Base-by-base conservation (phyloP, 768 basidiomycete genomes). In the Mycena haematopus region DNA sequence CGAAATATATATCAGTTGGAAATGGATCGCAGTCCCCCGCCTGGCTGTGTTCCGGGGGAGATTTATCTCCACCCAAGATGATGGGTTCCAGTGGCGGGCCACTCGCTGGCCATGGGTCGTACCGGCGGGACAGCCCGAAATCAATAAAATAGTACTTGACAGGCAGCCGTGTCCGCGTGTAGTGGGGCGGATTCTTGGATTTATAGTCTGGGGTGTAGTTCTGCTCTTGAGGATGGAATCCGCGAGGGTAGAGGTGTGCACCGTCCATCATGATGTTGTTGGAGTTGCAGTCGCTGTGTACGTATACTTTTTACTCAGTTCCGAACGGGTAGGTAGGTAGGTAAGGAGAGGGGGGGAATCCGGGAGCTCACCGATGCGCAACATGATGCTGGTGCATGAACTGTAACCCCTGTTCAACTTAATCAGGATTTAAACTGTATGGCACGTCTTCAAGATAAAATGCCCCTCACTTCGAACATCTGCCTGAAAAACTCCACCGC, bases 51-150 rank as follows among this genome's bases (percentile, higher is more conserved):
- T 82, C 81, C 0, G 82, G 81, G 0, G 75, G 76, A n/a, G n/a
- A n/a, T n/a, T n/a, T 75, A 66, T 86, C 82, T 3, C 76, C 81
- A 0, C 81, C 82, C 10, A 65, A 63, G 2, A 79, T 70, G 0
- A 76, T 73, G 6, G 62, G 45, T 31, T 74, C 76, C 0, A 62
- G 62, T 0, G 78, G 76, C 0, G 68, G 49, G 0, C 67, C 59
- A 6, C 75, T 67, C 0, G 69, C 51, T 0, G 76, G n/a, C n/a
- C n/a, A n/a, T n/a, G n/a, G 73, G 13, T 63, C 52, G 54, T 72
- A 78, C 1, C 44, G 69, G 0, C 69, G 57, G 0, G 79, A 76
- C 2, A 77, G 54, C 1, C 76, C 79, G 61, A 79, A 80, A 53
- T 80, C 78, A 15, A 76, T 79, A 44, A 77, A 71, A 40, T 77